Evolutionary conservation across 2,329 filamentous ascomycete species (phyloP).

Genomic region (Sarocladium brachiariae): DNA sequence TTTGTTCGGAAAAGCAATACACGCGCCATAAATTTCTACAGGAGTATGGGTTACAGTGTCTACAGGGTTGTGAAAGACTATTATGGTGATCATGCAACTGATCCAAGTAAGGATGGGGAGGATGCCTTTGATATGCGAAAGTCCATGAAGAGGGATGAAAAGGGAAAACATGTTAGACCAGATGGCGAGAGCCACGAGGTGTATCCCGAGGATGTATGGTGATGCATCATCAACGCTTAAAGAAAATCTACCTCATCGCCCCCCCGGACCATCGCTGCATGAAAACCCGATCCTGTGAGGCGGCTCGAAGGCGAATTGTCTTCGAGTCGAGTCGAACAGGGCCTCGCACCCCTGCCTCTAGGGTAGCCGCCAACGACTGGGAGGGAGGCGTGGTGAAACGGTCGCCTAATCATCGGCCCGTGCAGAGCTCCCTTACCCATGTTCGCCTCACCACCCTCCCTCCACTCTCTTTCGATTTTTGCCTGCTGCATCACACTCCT

Average conservation of each 20-base stretch:
- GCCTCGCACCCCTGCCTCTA: not conserved
- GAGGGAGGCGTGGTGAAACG: constrained; percentile 10
- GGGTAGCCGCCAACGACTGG: too few relatives aligned
- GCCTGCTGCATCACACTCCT: not conserved
- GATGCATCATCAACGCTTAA: constrained; percentile 11
- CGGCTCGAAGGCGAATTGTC: too few relatives aligned
- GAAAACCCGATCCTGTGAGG: too few relatives aligned
- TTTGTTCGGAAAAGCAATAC: constrained; percentile 87
- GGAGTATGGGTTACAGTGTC: constrained; percentile 84
- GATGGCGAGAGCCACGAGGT: constrained; percentile 77
- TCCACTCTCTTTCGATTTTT: constrained; percentile 4
- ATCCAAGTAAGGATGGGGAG: constrained; percentile 58
- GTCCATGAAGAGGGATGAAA: constrained; percentile 72
- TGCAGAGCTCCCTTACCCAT: not conserved
- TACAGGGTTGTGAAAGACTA: constrained; percentile 86
- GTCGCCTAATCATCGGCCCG: constrained; percentile 20
- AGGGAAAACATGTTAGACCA: constrained; percentile 67
- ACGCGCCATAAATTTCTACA: constrained; percentile 82
- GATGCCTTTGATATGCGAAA: constrained; percentile 98
- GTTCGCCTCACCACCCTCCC: constrained; percentile 8
- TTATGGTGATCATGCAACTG: constrained; percentile 76
- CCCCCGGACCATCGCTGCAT: too few relatives aligned
- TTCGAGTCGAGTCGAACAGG: too few relatives aligned
- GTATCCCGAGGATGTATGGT: constrained; percentile 81
- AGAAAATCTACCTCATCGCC: not conserved